Evolutionary conservation across 225 moss, liverwort and hornwort species (phyloP).

Genomic region (Ulota crispa): DNA sequence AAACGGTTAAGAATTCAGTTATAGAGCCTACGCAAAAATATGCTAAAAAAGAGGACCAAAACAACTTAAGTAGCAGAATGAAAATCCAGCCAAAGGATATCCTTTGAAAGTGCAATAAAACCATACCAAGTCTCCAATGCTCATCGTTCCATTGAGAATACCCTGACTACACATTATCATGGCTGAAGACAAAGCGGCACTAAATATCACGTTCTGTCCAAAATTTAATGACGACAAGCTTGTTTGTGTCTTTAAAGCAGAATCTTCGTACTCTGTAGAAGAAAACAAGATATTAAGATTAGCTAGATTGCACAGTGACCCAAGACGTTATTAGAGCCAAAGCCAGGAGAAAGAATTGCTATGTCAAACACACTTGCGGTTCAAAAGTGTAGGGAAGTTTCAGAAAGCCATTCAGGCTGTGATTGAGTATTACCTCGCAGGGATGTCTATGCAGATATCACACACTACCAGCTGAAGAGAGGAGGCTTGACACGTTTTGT

Average conservation of each 20-base stretch:
- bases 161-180: slow-evolving; percentile 99
- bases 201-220: slow-evolving; percentile 96
- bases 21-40: neutral
- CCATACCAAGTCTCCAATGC: slow-evolving; percentile 90
- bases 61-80: neutral
- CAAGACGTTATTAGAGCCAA: neutral
- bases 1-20: neutral
- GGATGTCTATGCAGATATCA: neutral
- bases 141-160: slow-evolving; percentile 93
- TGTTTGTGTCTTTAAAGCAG: slow-evolving; percentile 94
- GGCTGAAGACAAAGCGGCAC: slow-evolving; percentile 85
- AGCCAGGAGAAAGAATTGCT: neutral
- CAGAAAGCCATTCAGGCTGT: neutral
- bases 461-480: neutral
- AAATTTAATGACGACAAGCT: slow-evolving; percentile 93
- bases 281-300: slow-evolving; percentile 23
- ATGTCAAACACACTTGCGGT: neutral
- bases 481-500: neutral
- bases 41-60: neutral
- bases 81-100: slow-evolving; percentile 7
- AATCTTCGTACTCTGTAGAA: slow-evolving; percentile 83
- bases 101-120: slow-evolving; percentile 8
- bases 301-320: slow-evolving; percentile 15
- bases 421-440: neutral
- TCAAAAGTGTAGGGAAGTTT: neutral